Evolutionary conservation across 2,329 filamentous ascomycete genomes (phyloP).

Genomic region (Claviceps arundinis): DNA sequence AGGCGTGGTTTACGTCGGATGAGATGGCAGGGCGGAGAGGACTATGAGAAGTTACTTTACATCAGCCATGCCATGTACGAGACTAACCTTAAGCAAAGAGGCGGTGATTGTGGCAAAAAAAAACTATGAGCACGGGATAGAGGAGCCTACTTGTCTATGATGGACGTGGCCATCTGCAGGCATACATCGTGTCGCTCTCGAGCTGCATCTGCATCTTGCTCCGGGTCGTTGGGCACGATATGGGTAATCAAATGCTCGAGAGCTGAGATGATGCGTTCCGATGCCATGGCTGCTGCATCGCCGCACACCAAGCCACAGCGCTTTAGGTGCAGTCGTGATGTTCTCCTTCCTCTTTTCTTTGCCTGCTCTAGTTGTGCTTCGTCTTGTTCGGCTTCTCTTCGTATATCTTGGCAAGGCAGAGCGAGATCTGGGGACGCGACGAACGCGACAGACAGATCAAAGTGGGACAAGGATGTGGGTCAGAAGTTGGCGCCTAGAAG

Average conservation of each 20-base stretch:
- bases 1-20: constrained; percentile 78
- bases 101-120: no score
- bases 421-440: constrained; percentile 13
- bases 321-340: neutral
- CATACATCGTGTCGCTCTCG: constrained; percentile 56
- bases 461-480: neutral
- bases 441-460: constrained; percentile 9
- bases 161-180: constrained; percentile 36
- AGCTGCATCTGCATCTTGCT: constrained; percentile 53
- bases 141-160: constrained; percentile 34
- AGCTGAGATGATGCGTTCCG: constrained; percentile 61
- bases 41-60: constrained; percentile 14
- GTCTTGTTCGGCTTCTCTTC: neutral
- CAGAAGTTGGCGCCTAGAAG: neutral
- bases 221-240: constrained; percentile 51
- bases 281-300: constrained; percentile 43
- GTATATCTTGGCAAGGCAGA: neutral
- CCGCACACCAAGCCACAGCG: constrained; percentile 18
- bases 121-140: neutral
- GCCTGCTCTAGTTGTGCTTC: neutral
- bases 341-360: neutral
- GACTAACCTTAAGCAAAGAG: neutral
- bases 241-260: constrained; percentile 67
- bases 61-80: neutral
- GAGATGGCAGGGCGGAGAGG: constrained; percentile 41